phyloP scores from a whole-genome alignment of 108 stramenopile genomes.

The Schizochytrium sp. region DNA sequence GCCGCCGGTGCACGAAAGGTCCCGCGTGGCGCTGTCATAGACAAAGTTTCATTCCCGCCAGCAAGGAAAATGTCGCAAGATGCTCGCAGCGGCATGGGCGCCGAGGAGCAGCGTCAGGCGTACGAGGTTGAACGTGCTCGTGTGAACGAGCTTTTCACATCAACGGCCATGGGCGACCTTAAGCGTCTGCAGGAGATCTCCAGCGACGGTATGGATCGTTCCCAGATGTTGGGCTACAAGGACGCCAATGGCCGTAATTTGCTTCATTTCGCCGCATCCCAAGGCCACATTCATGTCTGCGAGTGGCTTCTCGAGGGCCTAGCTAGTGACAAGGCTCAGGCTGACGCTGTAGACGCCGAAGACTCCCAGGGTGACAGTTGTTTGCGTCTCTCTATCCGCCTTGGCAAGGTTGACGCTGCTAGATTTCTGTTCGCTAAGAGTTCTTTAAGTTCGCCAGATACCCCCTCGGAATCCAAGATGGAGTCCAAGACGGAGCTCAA shows the following conservation, averaged over 20 bases:
- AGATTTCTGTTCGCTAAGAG: slow-evolving; percentile 21
- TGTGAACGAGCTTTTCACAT: slow-evolving; percentile 4
- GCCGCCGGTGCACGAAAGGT: too few species aligned
- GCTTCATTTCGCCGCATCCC: slow-evolving; percentile 51
- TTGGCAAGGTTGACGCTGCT: slow-evolving; percentile 17
- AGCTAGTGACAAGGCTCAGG: not conserved
- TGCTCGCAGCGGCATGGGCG: not conserved
- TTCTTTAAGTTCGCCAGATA: not conserved
- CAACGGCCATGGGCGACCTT: not conserved
- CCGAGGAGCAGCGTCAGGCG: slow-evolving; percentile 10
- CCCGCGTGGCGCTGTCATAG: too few species aligned
- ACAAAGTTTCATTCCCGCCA: too few species aligned
- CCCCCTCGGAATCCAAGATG: not conserved
- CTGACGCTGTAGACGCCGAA: not conserved
- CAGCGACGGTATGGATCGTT: not conserved
- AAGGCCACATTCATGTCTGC: slow-evolving; percentile 24
- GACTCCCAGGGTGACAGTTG: slow-evolving; percentile 13
- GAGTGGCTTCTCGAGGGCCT: slow-evolving; percentile 10
- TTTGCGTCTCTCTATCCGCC: slow-evolving; percentile 33
- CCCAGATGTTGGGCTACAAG: slow-evolving; percentile 30
- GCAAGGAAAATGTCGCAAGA: too few species aligned
- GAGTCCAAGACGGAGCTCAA: slow-evolving; percentile 39
- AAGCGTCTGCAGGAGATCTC: not conserved
- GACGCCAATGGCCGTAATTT: slow-evolving; percentile 50
- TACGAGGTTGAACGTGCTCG: slow-evolving; percentile 30